These are phyloP conservation scores for Talaromyces adpressus DNA, from an alignment of 495 filamentous ascomycete species.

Conservation along the genomic window DNA sequence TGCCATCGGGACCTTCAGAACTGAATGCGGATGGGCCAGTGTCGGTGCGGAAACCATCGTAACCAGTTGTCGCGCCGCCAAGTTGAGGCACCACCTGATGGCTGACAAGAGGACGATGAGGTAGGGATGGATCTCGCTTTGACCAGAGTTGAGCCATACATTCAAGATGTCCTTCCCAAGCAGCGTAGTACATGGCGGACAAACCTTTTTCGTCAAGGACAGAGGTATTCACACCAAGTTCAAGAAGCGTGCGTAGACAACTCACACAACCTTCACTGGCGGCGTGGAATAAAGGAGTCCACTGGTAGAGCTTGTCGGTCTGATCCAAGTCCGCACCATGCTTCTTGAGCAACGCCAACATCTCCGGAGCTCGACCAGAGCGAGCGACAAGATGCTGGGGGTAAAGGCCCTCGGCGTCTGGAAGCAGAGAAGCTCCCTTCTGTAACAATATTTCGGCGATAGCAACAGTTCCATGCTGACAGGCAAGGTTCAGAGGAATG, in stretches of 20 bases:
- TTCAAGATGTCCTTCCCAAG: slow-evolving; percentile 94
- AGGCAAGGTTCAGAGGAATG: slow-evolving; percentile 88
- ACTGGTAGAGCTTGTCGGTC: slow-evolving; percentile 89
- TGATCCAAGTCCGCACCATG: slow-evolving; percentile 92
- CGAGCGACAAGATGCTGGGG: slow-evolving; percentile 97
- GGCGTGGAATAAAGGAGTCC: slow-evolving; percentile 94
- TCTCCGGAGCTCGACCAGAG: slow-evolving; percentile 70
- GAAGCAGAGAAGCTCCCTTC: slow-evolving; percentile 65
- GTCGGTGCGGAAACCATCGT: slow-evolving; percentile 32
- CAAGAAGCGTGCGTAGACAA: slow-evolving; percentile 71
- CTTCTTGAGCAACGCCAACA: slow-evolving; percentile 70
- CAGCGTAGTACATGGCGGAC: slow-evolving; percentile 95
- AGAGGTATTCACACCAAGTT: slow-evolving; percentile 64
- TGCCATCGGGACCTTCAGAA: slow-evolving; percentile 72
- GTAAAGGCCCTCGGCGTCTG: slow-evolving; percentile 92
- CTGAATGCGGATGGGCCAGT: slow-evolving; percentile 49
- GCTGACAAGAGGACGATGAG: slow-evolving; percentile 25
- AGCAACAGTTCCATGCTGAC: slow-evolving; percentile 76
- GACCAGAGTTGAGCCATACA: slow-evolving; percentile 84
- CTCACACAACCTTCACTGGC: slow-evolving; percentile 93
- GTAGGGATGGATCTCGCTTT: slow-evolving; percentile 19
- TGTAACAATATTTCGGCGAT: slow-evolving; percentile 82
- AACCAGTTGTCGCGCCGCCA: slow-evolving; percentile 27
- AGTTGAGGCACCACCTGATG: slow-evolving; percentile 28
- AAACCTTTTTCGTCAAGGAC: slow-evolving; percentile 86